Evolutionary conservation across 75 land plant species (phyloP).

Genomic region (Cunninghamia lanceolata): DNA sequence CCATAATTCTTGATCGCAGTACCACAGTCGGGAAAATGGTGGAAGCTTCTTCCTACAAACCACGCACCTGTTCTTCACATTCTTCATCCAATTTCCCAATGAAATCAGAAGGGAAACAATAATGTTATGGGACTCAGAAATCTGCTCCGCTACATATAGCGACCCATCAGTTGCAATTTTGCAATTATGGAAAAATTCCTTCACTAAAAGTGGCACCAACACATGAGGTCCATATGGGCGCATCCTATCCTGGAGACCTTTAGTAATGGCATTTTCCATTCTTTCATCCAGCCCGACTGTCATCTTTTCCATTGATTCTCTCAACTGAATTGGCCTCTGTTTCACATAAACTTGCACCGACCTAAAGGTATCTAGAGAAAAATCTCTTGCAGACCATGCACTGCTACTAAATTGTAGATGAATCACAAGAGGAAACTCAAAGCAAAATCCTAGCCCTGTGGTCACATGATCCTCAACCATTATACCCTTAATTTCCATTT

Average conservation of each 20-base stretch:
- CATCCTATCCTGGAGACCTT: background rate
- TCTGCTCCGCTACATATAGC: background rate
- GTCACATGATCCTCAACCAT: background rate
- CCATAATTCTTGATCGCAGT: slow-evolving; percentile 6
- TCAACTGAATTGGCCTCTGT: background rate
- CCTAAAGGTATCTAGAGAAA: background rate
- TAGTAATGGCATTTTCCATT: background rate
- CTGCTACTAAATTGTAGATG: background rate
- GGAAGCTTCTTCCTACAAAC: slow-evolving; percentile 7
- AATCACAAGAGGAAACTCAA: slow-evolving; percentile 1
- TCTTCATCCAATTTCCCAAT: background rate
- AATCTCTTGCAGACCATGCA: background rate
- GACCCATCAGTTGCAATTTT: background rate
- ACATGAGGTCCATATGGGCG: background rate
- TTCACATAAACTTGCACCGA: background rate
- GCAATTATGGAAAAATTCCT: background rate
- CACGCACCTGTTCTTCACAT: background rate
- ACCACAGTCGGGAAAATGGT: slow-evolving; percentile 1
- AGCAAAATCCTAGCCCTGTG: background rate
- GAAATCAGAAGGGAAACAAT: background rate
- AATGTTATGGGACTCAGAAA: background rate
- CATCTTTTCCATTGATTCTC: background rate
- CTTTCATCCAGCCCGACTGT: background rate
- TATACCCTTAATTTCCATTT: background rate
- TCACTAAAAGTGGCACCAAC: background rate